Percentiles rank a stretch among this genome's conserved stretches.
These are phyloP conservation scores for Saturnispora halmiae DNA, from an alignment of 805 yeast genomes.

Conservation along the genomic window DNA sequence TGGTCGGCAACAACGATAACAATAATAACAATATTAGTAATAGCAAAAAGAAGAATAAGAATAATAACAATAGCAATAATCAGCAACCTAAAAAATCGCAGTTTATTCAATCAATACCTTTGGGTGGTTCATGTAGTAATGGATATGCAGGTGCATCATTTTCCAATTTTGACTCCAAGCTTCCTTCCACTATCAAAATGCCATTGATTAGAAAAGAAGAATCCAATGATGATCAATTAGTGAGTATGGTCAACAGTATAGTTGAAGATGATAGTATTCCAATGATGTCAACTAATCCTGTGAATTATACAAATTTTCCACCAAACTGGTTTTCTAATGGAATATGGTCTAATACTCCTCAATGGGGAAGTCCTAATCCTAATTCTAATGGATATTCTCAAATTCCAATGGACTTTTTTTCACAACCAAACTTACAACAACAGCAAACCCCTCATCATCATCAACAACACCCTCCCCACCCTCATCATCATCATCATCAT, in stretches of 20 bases:
- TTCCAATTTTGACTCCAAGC: constrained; percentile 10
- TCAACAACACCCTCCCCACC: not conserved
- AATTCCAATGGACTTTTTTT: not conserved
- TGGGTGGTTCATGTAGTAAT: not conserved
- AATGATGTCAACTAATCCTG: not conserved
- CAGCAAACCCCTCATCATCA: not conserved
- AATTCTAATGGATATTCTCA: not conserved
- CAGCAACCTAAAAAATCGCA: not conserved
- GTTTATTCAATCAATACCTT: not conserved
- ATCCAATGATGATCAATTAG: constrained; percentile 8
- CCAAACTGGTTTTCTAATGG: constrained; percentile 4
- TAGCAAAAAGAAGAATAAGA: not conserved
- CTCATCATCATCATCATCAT: not conserved
- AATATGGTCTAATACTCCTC: not conserved
- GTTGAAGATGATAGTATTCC: constrained; percentile 1
- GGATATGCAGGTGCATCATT: constrained; percentile 16
- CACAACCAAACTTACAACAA: not conserved
- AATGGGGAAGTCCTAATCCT: not conserved
- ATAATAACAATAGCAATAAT: not conserved
- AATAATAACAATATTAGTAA: not conserved
- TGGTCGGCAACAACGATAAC: too few relatives aligned
- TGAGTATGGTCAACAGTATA: constrained; percentile 2
- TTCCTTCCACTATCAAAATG: constrained; percentile 10
- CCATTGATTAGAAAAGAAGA: constrained; percentile 11
- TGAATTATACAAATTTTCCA: constrained; percentile 7